phyloP scores from a whole-genome alignment of 2,329 filamentous ascomycete species.

The Herpotrichia juniperi region DNA sequence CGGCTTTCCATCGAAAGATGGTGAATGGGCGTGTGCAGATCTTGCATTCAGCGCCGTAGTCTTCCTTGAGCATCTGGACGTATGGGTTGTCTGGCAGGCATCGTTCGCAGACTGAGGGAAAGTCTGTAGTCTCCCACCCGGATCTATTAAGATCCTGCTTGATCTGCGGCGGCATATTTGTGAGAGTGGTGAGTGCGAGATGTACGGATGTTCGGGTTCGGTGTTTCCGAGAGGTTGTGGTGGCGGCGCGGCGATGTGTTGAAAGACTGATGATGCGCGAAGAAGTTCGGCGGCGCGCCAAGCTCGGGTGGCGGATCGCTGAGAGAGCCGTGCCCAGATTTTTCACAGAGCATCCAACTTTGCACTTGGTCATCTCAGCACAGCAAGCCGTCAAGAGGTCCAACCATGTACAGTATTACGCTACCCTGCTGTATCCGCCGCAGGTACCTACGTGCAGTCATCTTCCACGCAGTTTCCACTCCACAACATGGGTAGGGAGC shows the following conservation, averaged over 20 bases:
- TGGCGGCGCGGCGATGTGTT: background rate
- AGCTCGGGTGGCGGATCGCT: background rate
- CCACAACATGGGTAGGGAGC: too few relatives aligned
- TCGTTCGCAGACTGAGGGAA: slow-evolving; percentile 87
- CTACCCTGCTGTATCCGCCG: too few relatives aligned
- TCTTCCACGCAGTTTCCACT: too few relatives aligned
- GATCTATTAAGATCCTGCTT: slow-evolving; percentile 95
- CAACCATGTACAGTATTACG: too few relatives aligned
- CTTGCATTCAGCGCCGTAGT: slow-evolving; percentile 77
- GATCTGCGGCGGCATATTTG: slow-evolving; percentile 82
- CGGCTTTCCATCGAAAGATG: slow-evolving; percentile 92
- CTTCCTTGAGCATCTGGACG: slow-evolving; percentile 98
- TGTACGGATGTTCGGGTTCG: background rate
- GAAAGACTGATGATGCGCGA: background rate
- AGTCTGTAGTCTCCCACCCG: slow-evolving; percentile 93
- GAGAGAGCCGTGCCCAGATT: too few relatives aligned
- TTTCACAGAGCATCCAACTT: too few relatives aligned
- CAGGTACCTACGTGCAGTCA: too few relatives aligned
- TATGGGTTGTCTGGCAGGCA: slow-evolving; percentile 97
- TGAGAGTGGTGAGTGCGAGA: background rate
- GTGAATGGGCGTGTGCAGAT: slow-evolving; percentile 94
- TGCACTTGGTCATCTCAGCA: too few relatives aligned
- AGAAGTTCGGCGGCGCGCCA: too few relatives aligned
- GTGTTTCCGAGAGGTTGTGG: background rate
- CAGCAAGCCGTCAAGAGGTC: too few relatives aligned